A percentile compares a stretch with the other conserved stretches of the same genome.
Conservation (phyloP, 164 flowering plant species). For the Umbilicus rupestris region DNA sequence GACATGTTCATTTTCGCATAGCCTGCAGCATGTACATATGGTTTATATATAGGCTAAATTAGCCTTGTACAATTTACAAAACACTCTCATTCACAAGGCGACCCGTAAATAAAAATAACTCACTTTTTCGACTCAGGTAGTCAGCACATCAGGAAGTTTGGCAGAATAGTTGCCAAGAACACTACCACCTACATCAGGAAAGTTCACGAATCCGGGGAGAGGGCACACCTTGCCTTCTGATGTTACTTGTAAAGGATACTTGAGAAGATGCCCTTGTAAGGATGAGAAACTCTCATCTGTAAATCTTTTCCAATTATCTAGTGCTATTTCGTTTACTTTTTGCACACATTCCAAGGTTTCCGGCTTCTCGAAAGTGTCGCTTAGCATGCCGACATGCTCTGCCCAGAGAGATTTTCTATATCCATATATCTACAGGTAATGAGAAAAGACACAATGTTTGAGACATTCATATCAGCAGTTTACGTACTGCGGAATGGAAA, state of each 20-base stretch:
- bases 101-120: too few relatives aligned
- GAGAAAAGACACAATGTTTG: background rate
- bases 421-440: slow-evolving; percentile 58
- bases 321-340: slow-evolving; percentile 51
- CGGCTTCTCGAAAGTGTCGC: slow-evolving; percentile 36
- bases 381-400: slow-evolving; percentile 57
- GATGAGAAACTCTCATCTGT: slow-evolving; percentile 23
- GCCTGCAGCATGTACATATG: too few relatives aligned
- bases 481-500: background rate
- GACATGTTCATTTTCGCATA: too few relatives aligned
- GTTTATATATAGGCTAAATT: too few relatives aligned
- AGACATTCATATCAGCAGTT: background rate
- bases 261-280: slow-evolving; percentile 69
- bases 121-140: slow-evolving; percentile 29
- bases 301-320: slow-evolving; percentile 57
- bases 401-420: slow-evolving; percentile 85
- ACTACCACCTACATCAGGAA: slow-evolving; percentile 78
- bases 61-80: too few relatives aligned
- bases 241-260: slow-evolving; percentile 57
- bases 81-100: too few relatives aligned
- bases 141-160: slow-evolving; percentile 53
- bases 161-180: slow-evolving; percentile 42
- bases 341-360: slow-evolving; percentile 57
- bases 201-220: slow-evolving; percentile 46
- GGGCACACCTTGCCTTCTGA: slow-evolving; percentile 47